Percentiles rank a stretch among this genome's conserved stretches.
Conservation (phyloP, 2,329 filamentous ascomycete species). For the Xylaria sp. region DNA sequence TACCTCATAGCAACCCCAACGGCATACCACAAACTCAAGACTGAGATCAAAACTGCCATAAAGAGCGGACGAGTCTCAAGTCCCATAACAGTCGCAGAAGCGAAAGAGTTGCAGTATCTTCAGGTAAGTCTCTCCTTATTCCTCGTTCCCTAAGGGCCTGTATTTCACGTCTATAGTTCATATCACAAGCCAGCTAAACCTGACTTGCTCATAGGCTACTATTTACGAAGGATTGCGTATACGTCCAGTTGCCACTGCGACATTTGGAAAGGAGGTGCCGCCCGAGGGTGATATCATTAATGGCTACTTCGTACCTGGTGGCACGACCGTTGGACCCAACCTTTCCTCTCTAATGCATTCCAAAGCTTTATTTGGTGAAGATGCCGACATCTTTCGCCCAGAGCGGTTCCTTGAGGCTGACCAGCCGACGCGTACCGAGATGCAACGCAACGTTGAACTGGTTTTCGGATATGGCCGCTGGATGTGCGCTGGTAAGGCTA, state of each 20-base stretch:
- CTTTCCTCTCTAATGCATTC: slow-evolving; percentile 51
- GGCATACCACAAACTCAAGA: slow-evolving; percentile 57
- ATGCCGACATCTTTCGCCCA: slow-evolving; percentile 56
- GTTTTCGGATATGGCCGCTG: slow-evolving; percentile 56
- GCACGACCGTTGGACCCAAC: slow-evolving; percentile 53
- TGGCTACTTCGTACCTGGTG: slow-evolving; percentile 53
- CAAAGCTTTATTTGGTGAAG: slow-evolving; percentile 51
- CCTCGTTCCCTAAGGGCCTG: neutral
- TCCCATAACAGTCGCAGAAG: slow-evolving; percentile 48
- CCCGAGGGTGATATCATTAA: slow-evolving; percentile 48
- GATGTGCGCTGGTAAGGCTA: slow-evolving; percentile 56
- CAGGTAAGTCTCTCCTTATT: slow-evolving; percentile 17
- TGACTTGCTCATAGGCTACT: slow-evolving; percentile 46
- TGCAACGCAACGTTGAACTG: slow-evolving; percentile 53
- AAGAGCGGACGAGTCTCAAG: slow-evolving; percentile 49
- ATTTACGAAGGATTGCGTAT: slow-evolving; percentile 55
- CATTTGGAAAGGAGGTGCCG: slow-evolving; percentile 46
- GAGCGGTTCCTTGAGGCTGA: slow-evolving; percentile 57
- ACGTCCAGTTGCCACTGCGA: slow-evolving; percentile 49
- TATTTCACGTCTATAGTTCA: neutral
- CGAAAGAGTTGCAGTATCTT: slow-evolving; percentile 50
- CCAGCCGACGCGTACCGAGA: slow-evolving; percentile 46
- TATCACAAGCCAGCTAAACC: neutral
- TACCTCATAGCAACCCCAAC: slow-evolving; percentile 59
- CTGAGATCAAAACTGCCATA: slow-evolving; percentile 56